Evolutionary conservation across 768 basidiomycete species (phyloP).

Genomic region (Pleurotus eryngii): DNA sequence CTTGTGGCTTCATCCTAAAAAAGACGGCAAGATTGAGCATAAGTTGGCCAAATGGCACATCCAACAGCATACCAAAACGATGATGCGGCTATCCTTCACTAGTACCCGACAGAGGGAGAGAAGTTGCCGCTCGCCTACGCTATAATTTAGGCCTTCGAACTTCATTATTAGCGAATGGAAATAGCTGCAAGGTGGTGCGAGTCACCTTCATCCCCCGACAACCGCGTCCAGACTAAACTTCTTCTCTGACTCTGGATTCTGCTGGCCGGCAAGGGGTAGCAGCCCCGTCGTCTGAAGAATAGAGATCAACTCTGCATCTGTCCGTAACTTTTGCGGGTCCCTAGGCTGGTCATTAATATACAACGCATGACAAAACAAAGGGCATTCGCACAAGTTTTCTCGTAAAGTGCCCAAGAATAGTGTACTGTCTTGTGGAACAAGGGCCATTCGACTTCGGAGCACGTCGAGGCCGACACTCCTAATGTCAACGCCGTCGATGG

Average conservation of each 20-base stretch:
- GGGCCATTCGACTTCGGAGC: slow-evolving; percentile 52
- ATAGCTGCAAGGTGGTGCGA: slow-evolving; percentile 4
- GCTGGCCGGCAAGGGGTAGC: slow-evolving; percentile 43
- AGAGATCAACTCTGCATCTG: slow-evolving; percentile 62
- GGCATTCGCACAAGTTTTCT: slow-evolving; percentile 36
- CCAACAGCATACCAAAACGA: slow-evolving; percentile 41
- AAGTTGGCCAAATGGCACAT: background rate
- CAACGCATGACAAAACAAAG: background rate
- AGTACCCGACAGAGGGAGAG: slow-evolving; percentile 59
- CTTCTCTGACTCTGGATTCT: slow-evolving; percentile 44
- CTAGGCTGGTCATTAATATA: slow-evolving; percentile 23
- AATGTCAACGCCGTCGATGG: slow-evolving; percentile 53
- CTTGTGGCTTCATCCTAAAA: background rate
- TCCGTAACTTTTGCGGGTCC: slow-evolving; percentile 48
- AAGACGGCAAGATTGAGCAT: background rate
- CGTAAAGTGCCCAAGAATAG: slow-evolving; percentile 50
- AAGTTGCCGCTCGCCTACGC: slow-evolving; percentile 63
- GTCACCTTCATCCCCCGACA: slow-evolving; percentile 58
- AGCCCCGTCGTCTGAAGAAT: slow-evolving; percentile 60
- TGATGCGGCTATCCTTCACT: slow-evolving; percentile 57
- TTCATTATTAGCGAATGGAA: background rate
- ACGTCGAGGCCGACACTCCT: slow-evolving; percentile 47
- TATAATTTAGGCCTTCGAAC: slow-evolving; percentile 52
- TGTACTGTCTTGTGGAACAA: slow-evolving; percentile 67
- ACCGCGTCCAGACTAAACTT: slow-evolving; percentile 65